Percentiles rank a stretch among this genome's conserved stretches.
These are phyloP conservation scores for Rhododendron williamsianum DNA, from an alignment of 148 eudicot genomes.

Conservation along the genomic window DNA sequence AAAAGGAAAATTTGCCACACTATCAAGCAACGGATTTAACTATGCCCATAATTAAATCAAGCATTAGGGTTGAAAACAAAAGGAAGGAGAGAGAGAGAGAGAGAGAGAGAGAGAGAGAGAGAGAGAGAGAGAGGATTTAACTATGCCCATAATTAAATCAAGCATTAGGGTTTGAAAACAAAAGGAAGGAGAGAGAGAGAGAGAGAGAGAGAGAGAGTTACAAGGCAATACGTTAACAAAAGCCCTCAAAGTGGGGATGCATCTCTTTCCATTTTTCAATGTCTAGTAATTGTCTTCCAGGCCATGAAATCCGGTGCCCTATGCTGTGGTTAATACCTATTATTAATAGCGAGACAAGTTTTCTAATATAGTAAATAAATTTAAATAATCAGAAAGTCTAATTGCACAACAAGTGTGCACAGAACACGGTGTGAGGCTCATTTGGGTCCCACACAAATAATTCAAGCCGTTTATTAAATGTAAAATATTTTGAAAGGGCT, in stretches of 20 bases:
- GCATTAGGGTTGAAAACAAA: neutral
- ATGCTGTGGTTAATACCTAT: neutral
- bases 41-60: no score
- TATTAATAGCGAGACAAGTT: neutral
- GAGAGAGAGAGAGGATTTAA: neutral
- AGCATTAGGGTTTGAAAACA: neutral
- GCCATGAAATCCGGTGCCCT: constrained; percentile 5
- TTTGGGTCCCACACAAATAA: no score
- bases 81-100: neutral
- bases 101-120: neutral
- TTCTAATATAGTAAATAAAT: neutral
- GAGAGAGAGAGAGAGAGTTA: constrained; percentile 5
- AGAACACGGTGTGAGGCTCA: no score
- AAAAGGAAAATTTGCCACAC: neutral
- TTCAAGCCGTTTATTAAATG: no score
- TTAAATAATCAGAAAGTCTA: neutral
- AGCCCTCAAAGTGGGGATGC: constrained; percentile 10
- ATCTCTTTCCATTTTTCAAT: constrained; percentile 16
- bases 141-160: no score
- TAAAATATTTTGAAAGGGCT: no score
- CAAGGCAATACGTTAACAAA: constrained; percentile 15
- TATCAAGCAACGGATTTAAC: neutral
- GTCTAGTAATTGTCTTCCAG: neutral
- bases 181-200: neutral
- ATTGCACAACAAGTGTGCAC: no score